These are phyloP conservation scores for Talaromyces piceae DNA, from an alignment of 2,329 filamentous ascomycete genomes.

Conservation along the genomic window DNA sequence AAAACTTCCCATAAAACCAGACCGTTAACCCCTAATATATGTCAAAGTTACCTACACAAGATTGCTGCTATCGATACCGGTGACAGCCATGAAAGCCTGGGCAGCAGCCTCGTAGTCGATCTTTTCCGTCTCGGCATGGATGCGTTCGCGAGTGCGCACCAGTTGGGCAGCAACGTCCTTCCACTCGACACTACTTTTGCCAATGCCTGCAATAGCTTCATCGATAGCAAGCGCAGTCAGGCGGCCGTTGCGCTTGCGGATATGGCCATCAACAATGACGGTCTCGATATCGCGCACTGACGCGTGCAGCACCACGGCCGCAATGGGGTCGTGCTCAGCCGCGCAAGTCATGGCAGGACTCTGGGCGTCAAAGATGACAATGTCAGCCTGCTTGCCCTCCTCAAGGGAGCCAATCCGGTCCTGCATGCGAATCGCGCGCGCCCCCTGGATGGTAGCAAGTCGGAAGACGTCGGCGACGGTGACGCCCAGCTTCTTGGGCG, in stretches of 20 bases:
- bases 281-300: slow-evolving; percentile 20
- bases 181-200: not conserved
- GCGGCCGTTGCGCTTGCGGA: not conserved
- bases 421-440: slow-evolving; percentile 21
- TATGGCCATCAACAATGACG: slow-evolving; percentile 22
- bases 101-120: not conserved
- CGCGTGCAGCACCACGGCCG: slow-evolving; percentile 23
- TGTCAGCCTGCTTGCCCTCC: slow-evolving; percentile 23
- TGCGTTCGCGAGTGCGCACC: not conserved
- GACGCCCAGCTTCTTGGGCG: not conserved
- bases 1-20: not conserved
- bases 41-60: not conserved
- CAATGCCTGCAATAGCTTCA: not conserved
- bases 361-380: slow-evolving; percentile 22
- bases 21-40: not conserved
- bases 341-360: slow-evolving; percentile 22
- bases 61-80: not conserved
- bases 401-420: slow-evolving; percentile 20
- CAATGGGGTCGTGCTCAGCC: slow-evolving; percentile 20
- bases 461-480: slow-evolving; percentile 5
- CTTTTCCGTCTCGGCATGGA: not conserved
- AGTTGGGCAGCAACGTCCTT: not conserved
- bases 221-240: not conserved
- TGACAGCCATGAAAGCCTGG: not conserved
- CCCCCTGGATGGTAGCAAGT: slow-evolving; percentile 25